Evolutionary conservation across 805 yeast genomes (phyloP).

Genomic region (Phaffomyces antillensis): DNA sequence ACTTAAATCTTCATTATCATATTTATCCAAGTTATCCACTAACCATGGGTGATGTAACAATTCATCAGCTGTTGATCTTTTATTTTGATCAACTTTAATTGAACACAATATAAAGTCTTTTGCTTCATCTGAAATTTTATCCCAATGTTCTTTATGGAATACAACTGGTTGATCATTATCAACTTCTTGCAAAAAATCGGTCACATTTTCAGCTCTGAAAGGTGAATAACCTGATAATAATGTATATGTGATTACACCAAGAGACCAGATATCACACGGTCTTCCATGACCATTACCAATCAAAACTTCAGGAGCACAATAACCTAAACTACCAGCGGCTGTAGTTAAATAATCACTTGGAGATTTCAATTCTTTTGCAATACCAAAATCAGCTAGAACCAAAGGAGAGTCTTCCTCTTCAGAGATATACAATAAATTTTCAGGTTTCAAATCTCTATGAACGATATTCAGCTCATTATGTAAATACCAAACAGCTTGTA

Average conservation of each 20-base stretch:
- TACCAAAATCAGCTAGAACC: constrained; percentile 94
- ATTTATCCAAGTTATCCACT: constrained; percentile 37
- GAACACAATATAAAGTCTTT: constrained; percentile 68
- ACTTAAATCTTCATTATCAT: constrained; percentile 55
- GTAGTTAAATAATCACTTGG: constrained; percentile 56
- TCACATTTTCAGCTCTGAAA: constrained; percentile 75
- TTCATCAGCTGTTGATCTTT: constrained; percentile 62
- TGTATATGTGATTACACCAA: constrained; percentile 90
- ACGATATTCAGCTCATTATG: constrained; percentile 68
- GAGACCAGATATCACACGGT: constrained; percentile 93
- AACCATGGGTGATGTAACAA: constrained; percentile 76
- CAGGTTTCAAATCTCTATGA: constrained; percentile 93
- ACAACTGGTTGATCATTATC: constrained; percentile 61
- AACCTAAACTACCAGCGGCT: constrained; percentile 91
- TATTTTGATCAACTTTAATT: constrained; percentile 57
- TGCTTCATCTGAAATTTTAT: constrained; percentile 70
- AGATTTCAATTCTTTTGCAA: constrained; percentile 66
- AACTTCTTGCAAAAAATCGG: constrained; percentile 77
- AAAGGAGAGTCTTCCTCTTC: constrained; percentile 56
- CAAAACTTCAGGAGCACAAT: constrained; percentile 94
- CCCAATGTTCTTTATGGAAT: constrained; percentile 90
- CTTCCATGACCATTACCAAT: constrained; percentile 82
- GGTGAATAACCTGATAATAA: constrained; percentile 90
- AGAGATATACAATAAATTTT: constrained; percentile 69
- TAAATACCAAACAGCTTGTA: constrained; percentile 72